These are phyloP conservation scores for Physaria fendleri DNA, from an alignment of 345 rosid genomes.

Conservation along the genomic window DNA sequence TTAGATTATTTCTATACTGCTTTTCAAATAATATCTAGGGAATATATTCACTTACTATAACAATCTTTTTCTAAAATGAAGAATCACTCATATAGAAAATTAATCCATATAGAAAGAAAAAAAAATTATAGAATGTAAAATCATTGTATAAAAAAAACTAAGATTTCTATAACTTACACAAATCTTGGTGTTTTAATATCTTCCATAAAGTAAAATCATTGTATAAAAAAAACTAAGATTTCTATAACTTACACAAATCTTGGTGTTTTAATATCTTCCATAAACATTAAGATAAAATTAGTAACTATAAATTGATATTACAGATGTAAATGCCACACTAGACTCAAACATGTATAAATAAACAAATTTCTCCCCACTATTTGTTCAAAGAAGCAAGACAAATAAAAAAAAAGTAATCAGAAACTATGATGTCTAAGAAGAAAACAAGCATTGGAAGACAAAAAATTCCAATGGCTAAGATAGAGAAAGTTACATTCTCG, in stretches of 20 bases:
- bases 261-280: not conserved
- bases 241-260: too few species aligned
- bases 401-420: not conserved
- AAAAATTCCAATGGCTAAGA: slow-evolving; percentile 13
- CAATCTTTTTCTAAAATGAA: too few species aligned
- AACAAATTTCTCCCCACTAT: not conserved
- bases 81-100: too few species aligned
- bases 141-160: too few species aligned
- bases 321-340: slow-evolving; percentile 5
- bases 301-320: slow-evolving; percentile 12
- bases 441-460: slow-evolving; percentile 24
- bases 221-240: too few species aligned
- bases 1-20: too few species aligned
- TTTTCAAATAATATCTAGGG: too few species aligned
- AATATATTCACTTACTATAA: too few species aligned
- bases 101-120: too few species aligned
- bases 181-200: not conserved
- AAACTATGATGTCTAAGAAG: slow-evolving; percentile 11
- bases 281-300: not conserved
- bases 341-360: slow-evolving; percentile 5
- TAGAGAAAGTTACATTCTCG: slow-evolving; percentile 19
- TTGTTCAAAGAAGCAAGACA: slow-evolving; percentile 8
- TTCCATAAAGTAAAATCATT: too few species aligned
- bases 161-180: too few species aligned
- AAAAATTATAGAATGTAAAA: too few species aligned